Base-by-base conservation (phyloP, 1,284 basidiomycete species). In the Phellinidium pouzarii region DNA sequence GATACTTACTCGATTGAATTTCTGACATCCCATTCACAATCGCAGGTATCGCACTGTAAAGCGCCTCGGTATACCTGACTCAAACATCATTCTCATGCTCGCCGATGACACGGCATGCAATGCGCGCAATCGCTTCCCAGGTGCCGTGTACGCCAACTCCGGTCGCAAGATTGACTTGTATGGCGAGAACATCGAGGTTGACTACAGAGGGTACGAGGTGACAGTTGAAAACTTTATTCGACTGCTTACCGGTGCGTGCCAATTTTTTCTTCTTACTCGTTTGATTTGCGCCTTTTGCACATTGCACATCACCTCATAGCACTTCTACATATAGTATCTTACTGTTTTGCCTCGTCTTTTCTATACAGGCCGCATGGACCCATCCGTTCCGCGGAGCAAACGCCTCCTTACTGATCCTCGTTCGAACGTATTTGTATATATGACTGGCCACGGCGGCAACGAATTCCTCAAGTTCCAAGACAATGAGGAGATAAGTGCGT, bases 391-490 rank as follows among this genome's bases (percentile, higher is more conserved):
- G 0, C 83, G 91, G 2, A 91, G 87, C 0, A 99, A 99, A 66
- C 84, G 95, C 8, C 77, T 99, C 1, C 75, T 97, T 25, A 87
- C 88, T 0, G 94, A 99, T 61, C 85, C 92, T 50, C 75, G 84
- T n/a, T 94, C 90, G 5, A 99, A 99, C 64, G 78, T 99, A 53
- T 96, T 99, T 65, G 81, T 99, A 22, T 99, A 96, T 69, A 91
- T 99, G 89, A 96, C 96, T 0, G 96, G 95, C 0, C 95, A 99
- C 62, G 95, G 96, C 3, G 95, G 95, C 0, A 90, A 96, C 62
- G 95, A 97, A 68, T 99, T 99, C 66, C 79, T 99, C 61, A 99
- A 99, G 69, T 99, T 99, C 66, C 95, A 99, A 66, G 95, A 99
- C 67, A 92, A 92, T 65, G 95, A 99, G 67, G 96, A 99, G 66